Conservation (phyloP, 176 grass and related monocot genomes). For the Carex pumila region DNA sequence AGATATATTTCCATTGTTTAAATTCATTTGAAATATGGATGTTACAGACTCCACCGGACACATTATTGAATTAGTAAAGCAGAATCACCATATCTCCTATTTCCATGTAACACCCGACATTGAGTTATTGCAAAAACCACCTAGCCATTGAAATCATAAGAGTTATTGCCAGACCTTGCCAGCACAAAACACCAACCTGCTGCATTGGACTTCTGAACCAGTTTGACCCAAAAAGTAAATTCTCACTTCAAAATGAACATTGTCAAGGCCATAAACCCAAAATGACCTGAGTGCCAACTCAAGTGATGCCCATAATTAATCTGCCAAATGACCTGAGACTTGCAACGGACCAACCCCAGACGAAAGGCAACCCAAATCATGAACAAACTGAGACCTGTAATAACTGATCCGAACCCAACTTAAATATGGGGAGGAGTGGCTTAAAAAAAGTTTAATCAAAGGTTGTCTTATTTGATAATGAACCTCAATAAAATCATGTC, state of each 20-base stretch:
- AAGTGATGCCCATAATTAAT: not conserved
- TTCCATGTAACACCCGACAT: not conserved
- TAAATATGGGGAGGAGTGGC: not conserved
- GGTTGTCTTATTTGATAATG: constrained; percentile 11
- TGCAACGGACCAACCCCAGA: not conserved
- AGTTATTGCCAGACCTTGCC: not conserved
- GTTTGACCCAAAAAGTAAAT: not conserved
- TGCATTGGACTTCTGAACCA: not conserved
- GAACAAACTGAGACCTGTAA: not conserved
- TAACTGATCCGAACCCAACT: not conserved
- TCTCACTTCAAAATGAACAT: not conserved
- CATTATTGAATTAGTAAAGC: not conserved
- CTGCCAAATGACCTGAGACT: not conserved
- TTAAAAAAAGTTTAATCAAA: not conserved
- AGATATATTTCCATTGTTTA: not conserved
- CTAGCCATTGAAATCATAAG: not conserved
- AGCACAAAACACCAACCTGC: not conserved
- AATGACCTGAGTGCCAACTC: not conserved
- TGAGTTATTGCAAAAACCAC: not conserved
- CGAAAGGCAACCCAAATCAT: not conserved
- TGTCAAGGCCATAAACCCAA: not conserved
- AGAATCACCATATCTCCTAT: not conserved
- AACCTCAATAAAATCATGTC: not conserved
- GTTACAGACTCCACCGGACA: not conserved
- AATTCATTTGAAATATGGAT: not conserved